Evolutionary conservation across 768 basidiomycete genomes (phyloP), one percentile per base, ranked within the genome.

Genomic region (Sistotremastrum niveocremeum): DNA sequence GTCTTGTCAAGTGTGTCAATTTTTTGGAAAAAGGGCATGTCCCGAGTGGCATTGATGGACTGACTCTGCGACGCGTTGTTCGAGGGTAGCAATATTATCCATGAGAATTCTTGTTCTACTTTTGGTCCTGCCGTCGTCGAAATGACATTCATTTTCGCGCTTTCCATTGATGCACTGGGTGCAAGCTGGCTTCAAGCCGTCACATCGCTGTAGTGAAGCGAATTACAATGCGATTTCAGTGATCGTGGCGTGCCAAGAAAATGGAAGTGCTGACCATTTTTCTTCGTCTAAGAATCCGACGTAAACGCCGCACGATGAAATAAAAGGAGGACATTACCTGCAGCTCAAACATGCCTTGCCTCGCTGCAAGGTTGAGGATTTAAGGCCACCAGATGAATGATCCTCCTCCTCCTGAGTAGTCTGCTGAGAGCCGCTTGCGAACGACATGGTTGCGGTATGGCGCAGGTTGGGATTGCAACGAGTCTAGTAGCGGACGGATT

Each of bases 61-160:
- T 49, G 43, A 37, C 53, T 86, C 81, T 42, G 72, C 69, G 50
- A 86, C 73, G 47, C 83, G 67, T 39, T 76, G 68, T 59, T 87
- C 83, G 46, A 86, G 76, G 36, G 76, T 76, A 39, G 69, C 67
- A 51, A 87, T 82, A 56, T 79, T 81, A 58, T 87, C 84, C 47
- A 82, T 77, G 47, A 87, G 71, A 42, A 85, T 60, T 55, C 86
- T 84, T 0, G 84, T 86, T 50, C 83, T 71, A 39, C 82, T 85
- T 66, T 85, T 86, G 42, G 81, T 81, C 65, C 81, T 84, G 29
- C 84, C 84, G 61, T 87, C 84, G 53, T 87, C 84, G 58, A 86
- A 87, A 55, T 83, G 81, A 61, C 84, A 87, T 7, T 59, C 66
- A 3, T 84, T 81, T 43, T 65, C 66, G 58, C 84, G 85, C 70